These are phyloP conservation scores for Ceratocystis colombiana DNA, from an alignment of 2,329 filamentous ascomycete genomes.

Conservation along the genomic window DNA sequence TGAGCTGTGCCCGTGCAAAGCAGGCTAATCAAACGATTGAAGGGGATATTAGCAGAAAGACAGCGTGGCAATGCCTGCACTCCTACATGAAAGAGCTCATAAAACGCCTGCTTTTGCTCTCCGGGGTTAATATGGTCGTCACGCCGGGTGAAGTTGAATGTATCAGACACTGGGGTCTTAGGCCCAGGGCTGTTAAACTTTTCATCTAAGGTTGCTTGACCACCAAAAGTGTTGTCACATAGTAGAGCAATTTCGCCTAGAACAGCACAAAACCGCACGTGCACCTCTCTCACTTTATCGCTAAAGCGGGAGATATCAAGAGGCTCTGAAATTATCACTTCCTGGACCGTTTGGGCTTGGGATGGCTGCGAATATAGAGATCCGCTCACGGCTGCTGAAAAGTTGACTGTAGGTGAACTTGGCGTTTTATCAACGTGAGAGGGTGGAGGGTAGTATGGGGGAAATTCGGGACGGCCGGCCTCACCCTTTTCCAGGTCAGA, in stretches of 20 bases:
- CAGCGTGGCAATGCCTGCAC: conserved; percentile 94
- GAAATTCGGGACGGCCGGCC: conserved; percentile 69
- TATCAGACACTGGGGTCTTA: conserved; percentile 89
- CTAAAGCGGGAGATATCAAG: conserved; percentile 53
- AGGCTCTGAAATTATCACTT: conserved; percentile 44
- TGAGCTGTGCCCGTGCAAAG: conserved; percentile 95
- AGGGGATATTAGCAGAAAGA: conserved; percentile 77
- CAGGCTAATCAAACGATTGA: conserved; percentile 87
- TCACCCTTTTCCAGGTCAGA: conserved; percentile 81
- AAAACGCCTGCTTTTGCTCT: conserved; percentile 89
- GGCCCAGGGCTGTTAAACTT: conserved; percentile 77
- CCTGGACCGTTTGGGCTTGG: conserved; percentile 28
- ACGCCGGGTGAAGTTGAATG: conserved; percentile 77
- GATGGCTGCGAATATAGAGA: conserved; percentile 30
- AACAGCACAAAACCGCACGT: conserved; percentile 86
- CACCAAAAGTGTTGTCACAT: conserved; percentile 94
- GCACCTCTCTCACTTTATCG: conserved; percentile 73
- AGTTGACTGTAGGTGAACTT: conserved; percentile 42
- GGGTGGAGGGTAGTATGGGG: conserved; percentile 44
- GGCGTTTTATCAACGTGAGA: conserved; percentile 37
- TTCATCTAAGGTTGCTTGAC: conserved; percentile 88
- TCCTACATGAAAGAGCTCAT: conserved; percentile 88
- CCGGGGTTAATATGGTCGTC: conserved; percentile 63
- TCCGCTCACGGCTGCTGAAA: conserved; percentile 14
- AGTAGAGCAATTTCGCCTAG: conserved; percentile 91